These are phyloP conservation scores for Saccharomycopsis capsularis DNA, from an alignment of 805 yeast species.

Conservation along the genomic window DNA sequence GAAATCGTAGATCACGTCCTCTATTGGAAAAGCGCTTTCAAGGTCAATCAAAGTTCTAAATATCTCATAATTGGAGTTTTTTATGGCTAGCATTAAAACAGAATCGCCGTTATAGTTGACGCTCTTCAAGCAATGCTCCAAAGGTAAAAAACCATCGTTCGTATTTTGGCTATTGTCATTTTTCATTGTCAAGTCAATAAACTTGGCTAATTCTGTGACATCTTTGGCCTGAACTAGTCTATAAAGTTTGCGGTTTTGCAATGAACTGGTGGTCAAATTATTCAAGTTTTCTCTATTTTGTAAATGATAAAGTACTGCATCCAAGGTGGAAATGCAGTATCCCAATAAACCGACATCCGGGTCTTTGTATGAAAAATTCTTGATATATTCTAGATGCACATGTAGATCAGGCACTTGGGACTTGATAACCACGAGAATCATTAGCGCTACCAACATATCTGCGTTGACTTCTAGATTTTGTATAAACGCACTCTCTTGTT, in stretches of 20 bases:
- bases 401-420: conserved; percentile 53
- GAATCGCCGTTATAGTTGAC: conserved; percentile 63
- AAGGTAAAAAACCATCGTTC: conserved; percentile 20
- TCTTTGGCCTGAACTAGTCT: conserved; percentile 36
- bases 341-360: conserved; percentile 50
- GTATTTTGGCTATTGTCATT: background rate
- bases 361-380: conserved; percentile 43
- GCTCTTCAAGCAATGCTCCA: conserved; percentile 32
- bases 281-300: conserved; percentile 32
- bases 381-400: conserved; percentile 59
- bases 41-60: conserved; percentile 42
- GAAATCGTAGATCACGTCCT: conserved; percentile 60
- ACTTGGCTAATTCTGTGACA: background rate
- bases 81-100: conserved; percentile 54
- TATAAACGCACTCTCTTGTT: conserved; percentile 8
- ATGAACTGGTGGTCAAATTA: conserved; percentile 36
- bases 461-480: conserved; percentile 52
- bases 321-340: conserved; percentile 76
- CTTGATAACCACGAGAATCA: conserved; percentile 63
- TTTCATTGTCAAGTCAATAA: background rate
- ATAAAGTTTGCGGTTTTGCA: conserved; percentile 49
- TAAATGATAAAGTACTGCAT: conserved; percentile 71
- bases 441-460: conserved; percentile 66
- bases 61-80: conserved; percentile 37
- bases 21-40: conserved; percentile 48